A percentile compares a stretch with the other conserved stretches of the same genome.
Conservation (phyloP, 2,329 filamentous ascomycete genomes). For the Periconia sp. region DNA sequence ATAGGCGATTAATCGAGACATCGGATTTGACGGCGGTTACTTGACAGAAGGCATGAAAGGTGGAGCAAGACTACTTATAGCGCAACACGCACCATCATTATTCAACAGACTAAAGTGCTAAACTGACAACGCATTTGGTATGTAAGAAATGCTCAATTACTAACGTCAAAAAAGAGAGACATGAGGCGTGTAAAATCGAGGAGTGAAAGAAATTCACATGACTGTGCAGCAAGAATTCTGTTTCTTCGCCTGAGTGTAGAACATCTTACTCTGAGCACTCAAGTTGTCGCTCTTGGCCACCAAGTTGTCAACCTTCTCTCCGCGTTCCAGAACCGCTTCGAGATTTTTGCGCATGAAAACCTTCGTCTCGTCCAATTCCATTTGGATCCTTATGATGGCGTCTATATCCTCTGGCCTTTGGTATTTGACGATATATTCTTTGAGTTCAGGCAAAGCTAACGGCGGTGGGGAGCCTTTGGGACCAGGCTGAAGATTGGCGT, state of each 20-base stretch:
- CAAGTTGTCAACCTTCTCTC: slow-evolving; percentile 94
- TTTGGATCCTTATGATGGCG: slow-evolving; percentile 93
- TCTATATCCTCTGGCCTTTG: slow-evolving; percentile 88
- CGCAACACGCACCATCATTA: background rate
- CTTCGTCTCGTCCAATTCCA: slow-evolving; percentile 96
- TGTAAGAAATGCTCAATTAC: background rate
- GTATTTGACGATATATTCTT: slow-evolving; percentile 77
- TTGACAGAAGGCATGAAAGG: background rate
- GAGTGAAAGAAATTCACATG: slow-evolving; percentile 45
- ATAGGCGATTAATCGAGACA: slow-evolving; percentile 1
- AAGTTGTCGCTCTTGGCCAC: slow-evolving; percentile 91
- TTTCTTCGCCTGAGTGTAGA: slow-evolving; percentile 75
- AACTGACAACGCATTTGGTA: background rate
- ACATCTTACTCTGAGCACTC: slow-evolving; percentile 94
- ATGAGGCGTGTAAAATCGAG: background rate
- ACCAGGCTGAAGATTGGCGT: slow-evolving; percentile 47
- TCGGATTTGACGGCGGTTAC: background rate
- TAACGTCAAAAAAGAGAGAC: background rate
- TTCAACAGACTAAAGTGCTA: background rate
- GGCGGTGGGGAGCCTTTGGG: slow-evolving; percentile 27
- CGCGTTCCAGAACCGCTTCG: slow-evolving; percentile 81
- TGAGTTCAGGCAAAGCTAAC: slow-evolving; percentile 70
- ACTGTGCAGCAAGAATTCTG: slow-evolving; percentile 62
- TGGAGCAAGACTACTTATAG: background rate
- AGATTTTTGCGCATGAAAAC: slow-evolving; percentile 97